Conservation (phyloP, 352 stramenopile species). For the Globisporangium viniferum region DNA sequence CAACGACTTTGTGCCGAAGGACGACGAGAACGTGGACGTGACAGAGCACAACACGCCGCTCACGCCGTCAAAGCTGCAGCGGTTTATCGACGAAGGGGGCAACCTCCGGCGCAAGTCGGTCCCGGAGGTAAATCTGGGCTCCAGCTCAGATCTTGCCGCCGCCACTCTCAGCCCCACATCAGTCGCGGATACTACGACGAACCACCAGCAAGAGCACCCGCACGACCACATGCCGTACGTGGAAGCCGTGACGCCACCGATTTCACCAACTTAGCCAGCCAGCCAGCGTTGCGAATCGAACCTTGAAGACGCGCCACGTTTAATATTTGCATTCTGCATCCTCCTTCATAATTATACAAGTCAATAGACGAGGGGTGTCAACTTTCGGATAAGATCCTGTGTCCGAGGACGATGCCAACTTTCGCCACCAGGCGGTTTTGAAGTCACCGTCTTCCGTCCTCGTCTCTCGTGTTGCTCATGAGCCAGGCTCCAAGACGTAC, state of each 20-base stretch:
- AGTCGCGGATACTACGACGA: background rate
- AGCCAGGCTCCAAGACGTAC: background rate
- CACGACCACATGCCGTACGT: background rate
- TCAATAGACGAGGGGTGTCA: background rate
- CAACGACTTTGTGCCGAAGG: conserved; percentile 19
- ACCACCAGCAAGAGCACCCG: background rate
- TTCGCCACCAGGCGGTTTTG: background rate
- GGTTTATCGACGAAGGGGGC: conserved; percentile 45
- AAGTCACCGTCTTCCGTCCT: conserved; percentile 5
- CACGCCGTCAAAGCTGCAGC: conserved; percentile 35
- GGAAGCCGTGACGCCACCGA: conserved; percentile 12
- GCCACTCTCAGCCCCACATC: background rate
- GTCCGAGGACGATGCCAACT: background rate
- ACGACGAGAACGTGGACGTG: conserved; percentile 25
- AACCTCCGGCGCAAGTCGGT: conserved; percentile 38
- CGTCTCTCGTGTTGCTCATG: background rate
- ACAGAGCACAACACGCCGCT: conserved; percentile 33
- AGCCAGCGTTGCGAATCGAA: background rate
- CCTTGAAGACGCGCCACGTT: background rate
- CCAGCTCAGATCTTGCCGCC: background rate
- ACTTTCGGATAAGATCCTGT: conserved; percentile 5
- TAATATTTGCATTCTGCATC: background rate
- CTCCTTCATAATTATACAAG: background rate
- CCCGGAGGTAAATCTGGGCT: too few relatives aligned
- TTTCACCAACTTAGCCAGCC: conserved; percentile 6